Conservation (phyloP, 257 asterid species). For the Paulownia fortunei region DNA sequence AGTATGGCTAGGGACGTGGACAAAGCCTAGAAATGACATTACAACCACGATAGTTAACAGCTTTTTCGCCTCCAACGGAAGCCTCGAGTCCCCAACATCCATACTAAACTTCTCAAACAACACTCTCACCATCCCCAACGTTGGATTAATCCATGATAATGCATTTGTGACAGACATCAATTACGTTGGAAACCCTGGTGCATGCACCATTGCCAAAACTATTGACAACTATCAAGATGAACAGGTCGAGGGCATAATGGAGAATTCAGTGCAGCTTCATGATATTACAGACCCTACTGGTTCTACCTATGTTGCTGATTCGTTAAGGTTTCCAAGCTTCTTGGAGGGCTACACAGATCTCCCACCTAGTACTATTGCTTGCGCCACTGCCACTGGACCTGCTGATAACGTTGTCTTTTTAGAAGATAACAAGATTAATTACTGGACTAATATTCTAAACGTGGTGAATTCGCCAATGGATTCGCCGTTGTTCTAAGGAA, state of each 20-base stretch:
- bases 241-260: conserved; percentile 33
- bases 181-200: conserved; percentile 11
- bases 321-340: conserved; percentile 36
- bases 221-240: no score
- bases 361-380: no score
- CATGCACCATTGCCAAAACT: no score
- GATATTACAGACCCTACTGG: conserved; percentile 26
- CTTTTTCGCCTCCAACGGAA: conserved; percentile 14
- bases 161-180: neutral
- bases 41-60: no score
- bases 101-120: conserved; percentile 40
- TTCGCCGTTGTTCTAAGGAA: conserved; percentile 30
- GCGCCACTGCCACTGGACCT: neutral
- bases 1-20: conserved; percentile 55
- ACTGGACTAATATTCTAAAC: conserved; percentile 46
- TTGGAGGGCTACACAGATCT: conserved; percentile 38
- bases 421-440: conserved; percentile 43
- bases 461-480: conserved; percentile 36
- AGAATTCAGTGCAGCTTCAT: conserved; percentile 22
- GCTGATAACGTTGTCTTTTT: neutral
- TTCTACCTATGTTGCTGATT: conserved; percentile 11
- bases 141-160: conserved; percentile 19
- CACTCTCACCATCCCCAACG: neutral
- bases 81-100: conserved; percentile 40
- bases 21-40: conserved; percentile 26